Evolutionary conservation across 2,329 filamentous ascomycete genomes (phyloP).

Genomic region (Pseudopyricularia cyperi): DNA sequence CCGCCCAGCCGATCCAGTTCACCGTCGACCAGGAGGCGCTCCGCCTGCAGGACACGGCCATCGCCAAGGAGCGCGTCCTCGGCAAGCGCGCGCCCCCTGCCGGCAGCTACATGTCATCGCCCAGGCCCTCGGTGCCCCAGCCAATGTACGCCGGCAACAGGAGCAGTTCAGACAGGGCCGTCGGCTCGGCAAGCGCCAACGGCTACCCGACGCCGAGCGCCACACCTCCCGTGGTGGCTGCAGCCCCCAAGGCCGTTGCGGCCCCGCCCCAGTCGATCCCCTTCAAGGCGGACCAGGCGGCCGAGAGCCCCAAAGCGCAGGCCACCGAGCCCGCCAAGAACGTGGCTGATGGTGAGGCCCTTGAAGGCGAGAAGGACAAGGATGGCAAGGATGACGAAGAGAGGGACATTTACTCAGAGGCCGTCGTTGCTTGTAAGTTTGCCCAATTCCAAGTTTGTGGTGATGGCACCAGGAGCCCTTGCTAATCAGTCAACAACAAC

Average conservation of each 20-base stretch:
- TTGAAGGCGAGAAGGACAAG: constrained; percentile 38
- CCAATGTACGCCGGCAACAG: constrained; percentile 52
- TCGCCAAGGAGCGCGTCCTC: constrained; percentile 47
- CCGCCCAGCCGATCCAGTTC: constrained; percentile 94
- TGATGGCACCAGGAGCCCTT: not conserved
- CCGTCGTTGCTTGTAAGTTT: constrained; percentile 70
- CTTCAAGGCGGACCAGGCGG: constrained; percentile 66
- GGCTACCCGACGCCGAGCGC: constrained; percentile 57
- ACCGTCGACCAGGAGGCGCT: constrained; percentile 96
- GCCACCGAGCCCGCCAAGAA: constrained; percentile 52
- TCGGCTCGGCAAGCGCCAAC: constrained; percentile 31
- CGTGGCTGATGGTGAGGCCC: constrained; percentile 53
- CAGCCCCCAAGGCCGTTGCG: constrained; percentile 33
- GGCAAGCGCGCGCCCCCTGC: constrained; percentile 59
- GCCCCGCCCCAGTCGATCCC: constrained; percentile 49
- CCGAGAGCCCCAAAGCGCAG: constrained; percentile 69
- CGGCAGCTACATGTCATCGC: constrained; percentile 42
- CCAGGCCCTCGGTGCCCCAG: constrained; percentile 48
- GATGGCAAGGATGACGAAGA: constrained; percentile 63
- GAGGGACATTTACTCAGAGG: constrained; percentile 89
- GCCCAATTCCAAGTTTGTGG: not conserved
- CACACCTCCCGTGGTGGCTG: constrained; percentile 44
- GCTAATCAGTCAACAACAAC: not conserved
- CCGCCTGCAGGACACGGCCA: constrained; percentile 70
- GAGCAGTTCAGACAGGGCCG: constrained; percentile 20